Evolutionary conservation across 768 basidiomycete genomes (phyloP).

Genomic region (Tulasnella sp.): DNA sequence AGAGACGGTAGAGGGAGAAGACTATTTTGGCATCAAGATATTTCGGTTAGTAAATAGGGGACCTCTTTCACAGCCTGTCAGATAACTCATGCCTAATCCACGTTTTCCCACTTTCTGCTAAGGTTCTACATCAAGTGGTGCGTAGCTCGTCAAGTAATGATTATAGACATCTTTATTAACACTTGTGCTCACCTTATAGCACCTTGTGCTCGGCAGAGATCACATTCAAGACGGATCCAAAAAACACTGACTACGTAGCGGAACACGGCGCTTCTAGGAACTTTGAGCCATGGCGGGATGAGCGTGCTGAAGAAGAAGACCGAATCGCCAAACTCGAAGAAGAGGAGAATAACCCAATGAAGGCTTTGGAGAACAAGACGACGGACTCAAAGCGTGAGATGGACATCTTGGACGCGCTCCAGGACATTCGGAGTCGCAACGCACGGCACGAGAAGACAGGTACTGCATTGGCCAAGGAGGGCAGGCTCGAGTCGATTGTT

Average conservation of each 20-base stretch:
- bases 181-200: constrained; percentile 33
- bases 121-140: constrained; percentile 82
- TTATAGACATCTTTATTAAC: background rate
- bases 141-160: constrained; percentile 20
- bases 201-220: constrained; percentile 96
- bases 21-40: constrained; percentile 97
- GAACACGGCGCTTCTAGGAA: constrained; percentile 97
- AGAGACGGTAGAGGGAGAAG: constrained; percentile 94
- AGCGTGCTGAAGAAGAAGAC: constrained; percentile 66
- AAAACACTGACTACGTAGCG: constrained; percentile 86
- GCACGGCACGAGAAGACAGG: constrained; percentile 82
- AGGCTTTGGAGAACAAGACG: constrained; percentile 85
- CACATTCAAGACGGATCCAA: constrained; percentile 98
- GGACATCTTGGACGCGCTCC: constrained; percentile 93
- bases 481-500: constrained; percentile 47
- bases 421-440: constrained; percentile 80
- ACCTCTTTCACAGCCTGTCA: background rate
- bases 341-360: constrained; percentile 96
- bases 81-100: background rate
- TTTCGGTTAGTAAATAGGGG: constrained; percentile 36
- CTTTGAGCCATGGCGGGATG: constrained; percentile 94
- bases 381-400: constrained; percentile 92
- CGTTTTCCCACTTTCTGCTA: background rate
- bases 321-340: constrained; percentile 75
- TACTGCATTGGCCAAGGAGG: constrained; percentile 45